phyloP scores from a whole-genome alignment of 2,329 filamentous ascomycete species.

The Cylindrodendrum hubeiense region DNA sequence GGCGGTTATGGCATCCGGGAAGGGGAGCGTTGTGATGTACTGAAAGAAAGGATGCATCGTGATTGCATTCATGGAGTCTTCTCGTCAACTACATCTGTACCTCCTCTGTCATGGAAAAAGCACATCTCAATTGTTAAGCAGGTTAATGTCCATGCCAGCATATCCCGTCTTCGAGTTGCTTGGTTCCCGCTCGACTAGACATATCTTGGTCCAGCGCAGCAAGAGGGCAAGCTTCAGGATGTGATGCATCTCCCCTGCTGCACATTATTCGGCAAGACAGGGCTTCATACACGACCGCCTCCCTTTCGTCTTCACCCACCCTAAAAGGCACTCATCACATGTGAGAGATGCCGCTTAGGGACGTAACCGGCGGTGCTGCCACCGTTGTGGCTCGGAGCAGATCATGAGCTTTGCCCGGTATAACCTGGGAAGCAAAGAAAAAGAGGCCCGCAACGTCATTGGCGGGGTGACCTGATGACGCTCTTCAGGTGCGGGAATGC shows the following conservation, averaged over 20 bases:
- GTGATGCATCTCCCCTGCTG: not conserved
- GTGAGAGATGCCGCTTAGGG: not conserved
- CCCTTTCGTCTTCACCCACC: not conserved
- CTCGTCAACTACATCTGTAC: not conserved
- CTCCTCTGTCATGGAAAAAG: too few species aligned
- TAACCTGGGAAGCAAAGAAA: constrained; percentile 4
- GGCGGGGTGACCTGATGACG: constrained; percentile 45
- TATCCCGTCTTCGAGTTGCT: too few species aligned
- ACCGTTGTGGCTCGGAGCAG: not conserved
- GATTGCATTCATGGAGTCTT: not conserved
- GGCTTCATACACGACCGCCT: not conserved
- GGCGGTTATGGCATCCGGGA: not conserved
- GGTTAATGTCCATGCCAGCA: not conserved
- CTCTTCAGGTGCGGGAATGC: not conserved
- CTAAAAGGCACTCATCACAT: not conserved
- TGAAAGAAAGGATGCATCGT: not conserved
- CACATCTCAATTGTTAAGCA: not conserved
- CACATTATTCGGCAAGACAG: not conserved
- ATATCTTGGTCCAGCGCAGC: too few species aligned
- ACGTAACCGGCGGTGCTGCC: not conserved
- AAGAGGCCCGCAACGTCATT: constrained; percentile 44
- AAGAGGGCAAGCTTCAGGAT: not conserved
- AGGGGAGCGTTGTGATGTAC: not conserved
- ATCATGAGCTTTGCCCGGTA: not conserved
- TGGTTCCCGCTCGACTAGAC: too few species aligned